phyloP scores from a whole-genome alignment of 2,329 filamentous ascomycete species.

The Exophiala alcalophila region DNA sequence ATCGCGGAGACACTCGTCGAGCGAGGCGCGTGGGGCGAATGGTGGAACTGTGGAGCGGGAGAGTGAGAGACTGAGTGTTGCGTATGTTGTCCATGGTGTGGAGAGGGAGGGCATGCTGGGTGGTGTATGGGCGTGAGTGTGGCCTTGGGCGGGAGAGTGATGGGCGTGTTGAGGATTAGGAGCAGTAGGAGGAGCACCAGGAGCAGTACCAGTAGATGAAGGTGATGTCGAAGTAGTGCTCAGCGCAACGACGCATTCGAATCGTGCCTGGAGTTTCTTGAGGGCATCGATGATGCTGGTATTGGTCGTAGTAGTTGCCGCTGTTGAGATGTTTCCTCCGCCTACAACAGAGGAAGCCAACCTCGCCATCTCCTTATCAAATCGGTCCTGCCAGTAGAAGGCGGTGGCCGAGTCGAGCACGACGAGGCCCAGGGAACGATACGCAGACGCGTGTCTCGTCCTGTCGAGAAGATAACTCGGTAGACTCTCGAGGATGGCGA shows the following conservation, averaged over 20 bases:
- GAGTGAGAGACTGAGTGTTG: conserved; percentile 39
- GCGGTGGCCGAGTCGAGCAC: conserved; percentile 55
- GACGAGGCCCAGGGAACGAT: conserved; percentile 49
- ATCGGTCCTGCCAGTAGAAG: conserved; percentile 55
- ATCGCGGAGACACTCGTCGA: conserved; percentile 37
- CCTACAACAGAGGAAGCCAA: conserved; percentile 38
- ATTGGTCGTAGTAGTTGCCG: not conserved
- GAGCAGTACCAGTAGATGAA: conserved; percentile 12
- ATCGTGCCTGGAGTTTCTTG: conserved; percentile 37
- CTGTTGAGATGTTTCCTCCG: not conserved
- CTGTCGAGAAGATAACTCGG: conserved; percentile 50
- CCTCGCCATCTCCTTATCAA: conserved; percentile 44
- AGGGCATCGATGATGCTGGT: conserved; percentile 29
- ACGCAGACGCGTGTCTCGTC: conserved; percentile 39
- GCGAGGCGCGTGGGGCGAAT: conserved; percentile 34
- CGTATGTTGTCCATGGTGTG: conserved; percentile 40
- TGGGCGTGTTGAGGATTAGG: too few relatives aligned
- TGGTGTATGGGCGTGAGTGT: not conserved
- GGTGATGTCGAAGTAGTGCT: conserved; percentile 30
- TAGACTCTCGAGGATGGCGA: conserved; percentile 49
- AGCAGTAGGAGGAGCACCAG: too few relatives aligned
- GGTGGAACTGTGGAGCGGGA: conserved; percentile 38
- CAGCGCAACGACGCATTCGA: conserved; percentile 42
- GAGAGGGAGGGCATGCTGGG: too few relatives aligned
- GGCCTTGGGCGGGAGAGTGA: conserved; percentile 7